Evolutionary conservation across 768 basidiomycete genomes (phyloP), one percentile per base, ranked within the genome.

Genomic region (Mrakia gelida): DNA sequence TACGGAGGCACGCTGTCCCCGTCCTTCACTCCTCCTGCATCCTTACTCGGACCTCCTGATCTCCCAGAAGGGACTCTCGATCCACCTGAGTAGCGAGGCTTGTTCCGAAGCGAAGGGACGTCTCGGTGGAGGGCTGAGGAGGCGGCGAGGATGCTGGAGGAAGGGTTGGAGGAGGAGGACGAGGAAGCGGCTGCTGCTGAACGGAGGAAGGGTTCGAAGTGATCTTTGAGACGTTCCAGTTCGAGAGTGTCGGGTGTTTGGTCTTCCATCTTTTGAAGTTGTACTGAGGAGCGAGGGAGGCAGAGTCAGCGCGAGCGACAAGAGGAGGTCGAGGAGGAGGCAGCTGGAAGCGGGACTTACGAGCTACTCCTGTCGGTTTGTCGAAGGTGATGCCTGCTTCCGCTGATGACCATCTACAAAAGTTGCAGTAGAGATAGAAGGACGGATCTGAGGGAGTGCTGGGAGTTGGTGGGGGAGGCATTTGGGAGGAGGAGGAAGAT

Each of bases 191-290:
- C 73, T 23, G 81, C 71, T 43, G 79, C 68, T 32, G 82, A 77
- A 85, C 94, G 91, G 85, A 99, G 86, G 87, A 93, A 92, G 75
- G 94, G 92, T 84, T 98, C 97, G 86, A 98, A 95, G 85, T 98
- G 95, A 82, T 97, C 94, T 85, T 96, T 96, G 81, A 99, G 85
- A 79, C 91, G 89, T 81, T 99, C 97, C 82, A 97, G 95, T 84
- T 97, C 95, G 80, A 94, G 86, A 16, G 89, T 89, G 77, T 93
- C 94, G 15, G 92, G 90, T 0, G 91, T 91, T 32, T 91, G 91
- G 81, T 95, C 93, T 87, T 96, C 92, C 77, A 88, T 89, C 85
- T 92, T 94, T 83, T 97, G 95, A 38, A 98, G 86, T 84, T 98
- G 96, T 28, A 91, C 95, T 98, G 18, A 52, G 18, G 18, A 52